Percentiles rank a stretch among this genome's conserved stretches.
Conservation (phyloP, 257 asterid genomes). For the Orobanche coerulescens region DNA sequence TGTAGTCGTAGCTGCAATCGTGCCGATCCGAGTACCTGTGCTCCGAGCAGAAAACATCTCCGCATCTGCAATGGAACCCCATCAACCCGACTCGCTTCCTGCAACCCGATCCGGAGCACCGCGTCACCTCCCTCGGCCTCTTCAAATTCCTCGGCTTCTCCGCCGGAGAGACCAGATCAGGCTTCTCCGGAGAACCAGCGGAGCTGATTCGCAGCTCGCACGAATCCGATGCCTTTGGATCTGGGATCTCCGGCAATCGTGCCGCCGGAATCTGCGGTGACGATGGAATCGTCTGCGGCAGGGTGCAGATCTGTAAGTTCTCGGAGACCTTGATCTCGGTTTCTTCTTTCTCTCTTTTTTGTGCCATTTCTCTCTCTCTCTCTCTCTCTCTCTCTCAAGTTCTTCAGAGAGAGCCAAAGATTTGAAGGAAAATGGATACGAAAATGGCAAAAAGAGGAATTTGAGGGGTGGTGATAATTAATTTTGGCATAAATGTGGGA, state of each 20-base stretch:
- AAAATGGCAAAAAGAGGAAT: background rate
- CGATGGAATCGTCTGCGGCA: constrained; percentile 29
- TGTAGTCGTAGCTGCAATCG: constrained; percentile 64
- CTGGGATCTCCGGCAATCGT: constrained; percentile 32
- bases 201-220: constrained; percentile 31
- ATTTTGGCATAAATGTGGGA: no score
- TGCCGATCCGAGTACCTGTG: constrained; percentile 81
- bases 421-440: background rate
- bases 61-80: constrained; percentile 78
- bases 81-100: constrained; percentile 56
- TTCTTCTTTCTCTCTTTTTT: constrained; percentile 64
- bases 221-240: constrained; percentile 29
- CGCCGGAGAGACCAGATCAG: constrained; percentile 26
- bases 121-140: constrained; percentile 49
- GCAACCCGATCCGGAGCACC: constrained; percentile 65
- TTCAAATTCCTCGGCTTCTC: constrained; percentile 29
- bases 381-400: background rate
- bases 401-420: constrained; percentile 1
- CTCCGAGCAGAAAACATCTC: constrained; percentile 60
- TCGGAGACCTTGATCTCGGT: constrained; percentile 60
- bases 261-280: constrained; percentile 31
- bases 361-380: constrained; percentile 36
- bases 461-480: background rate
- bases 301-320: constrained; percentile 35
- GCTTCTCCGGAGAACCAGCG: constrained; percentile 28